Conservation (phyloP, 129 eudicot species). For the Oenanthe sinensis region DNA sequence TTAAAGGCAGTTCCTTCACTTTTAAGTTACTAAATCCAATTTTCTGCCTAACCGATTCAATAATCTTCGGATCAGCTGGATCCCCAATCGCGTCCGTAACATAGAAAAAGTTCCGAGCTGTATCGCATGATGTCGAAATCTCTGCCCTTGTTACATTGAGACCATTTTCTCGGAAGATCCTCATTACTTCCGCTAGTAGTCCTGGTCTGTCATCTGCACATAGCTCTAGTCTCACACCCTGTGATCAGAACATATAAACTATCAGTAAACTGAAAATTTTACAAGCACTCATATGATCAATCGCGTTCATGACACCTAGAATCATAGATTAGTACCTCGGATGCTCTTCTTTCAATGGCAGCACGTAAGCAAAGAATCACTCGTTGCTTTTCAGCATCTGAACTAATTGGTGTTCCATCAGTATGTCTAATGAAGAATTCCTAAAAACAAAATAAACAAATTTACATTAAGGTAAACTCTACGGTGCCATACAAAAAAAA, state of each 20-base stretch:
- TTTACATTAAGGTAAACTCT: neutral
- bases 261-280: neutral
- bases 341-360: slow-evolving; percentile 78
- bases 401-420: slow-evolving; percentile 79
- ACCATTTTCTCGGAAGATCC: slow-evolving; percentile 69
- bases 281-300: neutral
- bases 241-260: neutral
- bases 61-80: slow-evolving; percentile 36
- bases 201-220: slow-evolving; percentile 38
- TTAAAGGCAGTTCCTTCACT: slow-evolving; percentile 48
- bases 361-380: slow-evolving; percentile 71
- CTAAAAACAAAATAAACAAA: slow-evolving; percentile 24
- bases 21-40: slow-evolving; percentile 41
- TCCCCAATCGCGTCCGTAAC: slow-evolving; percentile 52
- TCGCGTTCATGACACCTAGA: neutral
- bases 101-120: slow-evolving; percentile 43
- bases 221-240: slow-evolving; percentile 74
- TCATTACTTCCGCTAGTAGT: slow-evolving; percentile 51
- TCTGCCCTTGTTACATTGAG: slow-evolving; percentile 62
- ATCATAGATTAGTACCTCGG: slow-evolving; percentile 41
- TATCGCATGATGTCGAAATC: slow-evolving; percentile 43
- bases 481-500: neutral
- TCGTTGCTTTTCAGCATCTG: slow-evolving; percentile 79
- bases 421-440: slow-evolving; percentile 70
- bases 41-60: slow-evolving; percentile 39